Conservation (phyloP, 2,329 filamentous ascomycete genomes). For the Sclerotinia trifoliorum region DNA sequence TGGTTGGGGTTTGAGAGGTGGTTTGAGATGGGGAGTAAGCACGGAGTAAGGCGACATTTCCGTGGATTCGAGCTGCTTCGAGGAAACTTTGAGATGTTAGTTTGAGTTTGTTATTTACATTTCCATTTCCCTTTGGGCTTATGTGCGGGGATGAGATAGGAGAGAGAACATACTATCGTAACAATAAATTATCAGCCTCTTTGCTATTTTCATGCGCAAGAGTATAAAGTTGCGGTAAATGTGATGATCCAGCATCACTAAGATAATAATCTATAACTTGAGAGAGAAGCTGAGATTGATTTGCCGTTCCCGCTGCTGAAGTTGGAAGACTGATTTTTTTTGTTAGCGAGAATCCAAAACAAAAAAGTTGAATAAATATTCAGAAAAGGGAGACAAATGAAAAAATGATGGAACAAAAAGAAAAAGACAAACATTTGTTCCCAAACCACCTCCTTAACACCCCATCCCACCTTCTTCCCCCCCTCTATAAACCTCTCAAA, state of each 20-base stretch:
- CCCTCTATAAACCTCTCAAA: constrained; percentile 63
- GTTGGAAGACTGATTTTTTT: constrained; percentile 48
- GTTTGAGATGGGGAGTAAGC: not conserved
- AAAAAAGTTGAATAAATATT: too few relatives aligned
- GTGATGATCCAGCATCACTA: constrained; percentile 49
- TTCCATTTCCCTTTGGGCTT: too few relatives aligned
- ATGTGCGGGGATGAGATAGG: not conserved
- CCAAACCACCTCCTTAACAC: constrained; percentile 60
- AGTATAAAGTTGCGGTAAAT: constrained; percentile 60
- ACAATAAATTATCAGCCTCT: constrained; percentile 61
- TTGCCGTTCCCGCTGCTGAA: constrained; percentile 65
- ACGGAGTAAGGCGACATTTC: constrained; percentile 61
- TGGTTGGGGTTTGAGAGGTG: constrained; percentile 28
- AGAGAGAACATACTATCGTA: constrained; percentile 50
- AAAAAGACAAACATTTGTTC: constrained; percentile 33
- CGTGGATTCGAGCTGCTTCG: constrained; percentile 68
- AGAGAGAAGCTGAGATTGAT: constrained; percentile 69
- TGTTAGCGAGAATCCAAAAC: not conserved
- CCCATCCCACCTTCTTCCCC: constrained; percentile 48
- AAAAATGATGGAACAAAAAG: not conserved
- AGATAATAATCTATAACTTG: constrained; percentile 74
- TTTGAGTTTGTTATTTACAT: not conserved
- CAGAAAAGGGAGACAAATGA: too few relatives aligned
- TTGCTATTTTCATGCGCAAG: constrained; percentile 55
- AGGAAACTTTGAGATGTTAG: constrained; percentile 49